These are phyloP conservation scores for Talaromyces thailandensis DNA, from an alignment of 495 filamentous ascomycete species.

Conservation along the genomic window DNA sequence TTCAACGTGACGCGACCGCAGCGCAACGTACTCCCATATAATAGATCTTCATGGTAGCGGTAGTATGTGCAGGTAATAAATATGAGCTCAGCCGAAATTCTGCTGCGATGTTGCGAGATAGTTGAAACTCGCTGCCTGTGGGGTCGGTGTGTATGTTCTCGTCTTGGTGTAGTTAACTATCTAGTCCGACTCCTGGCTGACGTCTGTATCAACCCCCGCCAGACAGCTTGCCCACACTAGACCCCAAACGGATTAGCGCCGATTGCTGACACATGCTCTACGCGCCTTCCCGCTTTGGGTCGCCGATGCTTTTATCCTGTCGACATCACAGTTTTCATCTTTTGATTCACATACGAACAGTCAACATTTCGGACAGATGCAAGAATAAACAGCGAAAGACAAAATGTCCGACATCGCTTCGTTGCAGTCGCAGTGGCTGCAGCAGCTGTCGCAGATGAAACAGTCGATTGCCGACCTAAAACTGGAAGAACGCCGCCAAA, in stretches of 20 bases:
- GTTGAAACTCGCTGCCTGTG: background rate
- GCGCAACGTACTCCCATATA: conserved; percentile 71
- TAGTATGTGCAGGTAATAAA: background rate
- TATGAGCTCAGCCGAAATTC: background rate
- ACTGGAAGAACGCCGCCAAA: conserved; percentile 37
- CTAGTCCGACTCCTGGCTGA: background rate
- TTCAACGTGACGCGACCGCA: conserved; percentile 6
- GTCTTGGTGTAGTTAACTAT: background rate
- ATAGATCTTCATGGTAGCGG: conserved; percentile 76
- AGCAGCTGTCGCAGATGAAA: conserved; percentile 62
- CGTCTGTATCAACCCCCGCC: background rate
- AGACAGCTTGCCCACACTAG: background rate
- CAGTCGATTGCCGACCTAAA: conserved; percentile 63
- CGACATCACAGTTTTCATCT: background rate
- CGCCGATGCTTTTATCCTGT: background rate
- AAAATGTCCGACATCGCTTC: conserved; percentile 24
- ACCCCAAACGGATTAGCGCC: background rate
- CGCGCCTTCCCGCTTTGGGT: background rate
- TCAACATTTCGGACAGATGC: no score
- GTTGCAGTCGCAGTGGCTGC: conserved; percentile 59
- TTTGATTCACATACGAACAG: no score
- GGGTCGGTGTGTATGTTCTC: background rate
- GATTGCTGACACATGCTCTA: conserved; percentile 2
- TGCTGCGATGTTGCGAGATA: background rate
- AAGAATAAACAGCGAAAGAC: background rate